Evolutionary conservation across 2,329 filamentous ascomycete species (phyloP).

Genomic region (Aureobasidium sp.): DNA sequence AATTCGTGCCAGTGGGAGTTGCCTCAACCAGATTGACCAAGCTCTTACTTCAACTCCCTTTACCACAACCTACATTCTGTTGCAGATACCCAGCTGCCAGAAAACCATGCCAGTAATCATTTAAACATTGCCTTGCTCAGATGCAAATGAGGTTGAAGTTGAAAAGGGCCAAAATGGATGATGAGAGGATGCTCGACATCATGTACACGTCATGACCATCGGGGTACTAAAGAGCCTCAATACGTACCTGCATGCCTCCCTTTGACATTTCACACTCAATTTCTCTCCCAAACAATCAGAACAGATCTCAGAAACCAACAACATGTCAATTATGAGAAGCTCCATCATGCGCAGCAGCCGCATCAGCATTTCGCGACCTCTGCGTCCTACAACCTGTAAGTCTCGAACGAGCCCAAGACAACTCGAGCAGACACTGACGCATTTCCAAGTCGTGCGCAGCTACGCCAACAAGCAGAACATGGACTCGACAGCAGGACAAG

Average conservation of each 20-base stretch:
- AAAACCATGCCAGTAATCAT: too few species aligned
- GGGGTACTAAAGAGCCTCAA: neutral
- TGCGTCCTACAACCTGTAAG: neutral
- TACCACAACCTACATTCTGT: too few species aligned
- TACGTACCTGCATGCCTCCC: neutral
- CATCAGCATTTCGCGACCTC: neutral
- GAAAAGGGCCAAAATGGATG: neutral
- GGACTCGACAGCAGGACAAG: constrained; percentile 6
- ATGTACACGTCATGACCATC: constrained; percentile 1
- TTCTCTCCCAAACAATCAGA: neutral
- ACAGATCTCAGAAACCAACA: neutral
- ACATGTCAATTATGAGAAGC: constrained; percentile 6
- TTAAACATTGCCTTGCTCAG: too few species aligned
- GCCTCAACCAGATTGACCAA: too few species aligned
- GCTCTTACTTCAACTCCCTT: too few species aligned
- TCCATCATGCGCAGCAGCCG: constrained; percentile 9
- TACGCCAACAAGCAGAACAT: constrained; percentile 9
- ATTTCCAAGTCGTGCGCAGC: neutral
- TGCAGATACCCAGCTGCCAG: too few species aligned
- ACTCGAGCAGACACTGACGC: neutral
- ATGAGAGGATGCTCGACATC: neutral
- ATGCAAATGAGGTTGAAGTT: neutral
- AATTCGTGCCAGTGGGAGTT: too few species aligned
- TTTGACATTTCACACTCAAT: neutral
- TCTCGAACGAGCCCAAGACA: neutral